A percentile compares a stretch with the other conserved stretches of the same genome.
Conservation (phyloP, 2,329 filamentous ascomycete genomes). For the Xylaria sp. region DNA sequence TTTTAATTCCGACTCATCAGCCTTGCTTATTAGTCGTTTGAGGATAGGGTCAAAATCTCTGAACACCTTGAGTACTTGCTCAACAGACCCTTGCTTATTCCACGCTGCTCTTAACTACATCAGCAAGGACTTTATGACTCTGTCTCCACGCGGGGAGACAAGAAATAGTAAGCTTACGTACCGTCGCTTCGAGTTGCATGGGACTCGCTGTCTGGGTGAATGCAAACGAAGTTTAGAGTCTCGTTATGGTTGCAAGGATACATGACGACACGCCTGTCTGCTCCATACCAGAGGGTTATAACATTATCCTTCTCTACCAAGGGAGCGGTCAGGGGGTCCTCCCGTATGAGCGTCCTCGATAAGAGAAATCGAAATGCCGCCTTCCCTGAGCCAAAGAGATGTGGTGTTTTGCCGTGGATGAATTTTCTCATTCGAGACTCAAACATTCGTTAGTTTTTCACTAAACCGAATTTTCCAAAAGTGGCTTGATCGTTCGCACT, state of each 20-base stretch:
- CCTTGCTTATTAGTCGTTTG: constrained; percentile 48
- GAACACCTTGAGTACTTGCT: constrained; percentile 47
- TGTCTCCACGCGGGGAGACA: too few species aligned
- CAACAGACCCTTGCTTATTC: constrained; percentile 46
- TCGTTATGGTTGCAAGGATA: constrained; percentile 54
- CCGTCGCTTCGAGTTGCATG: constrained; percentile 41
- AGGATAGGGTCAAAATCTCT: constrained; percentile 51
- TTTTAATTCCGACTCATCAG: constrained; percentile 53
- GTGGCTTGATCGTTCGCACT: not conserved
- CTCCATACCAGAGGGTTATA: constrained; percentile 48
- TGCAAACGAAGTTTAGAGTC: constrained; percentile 55
- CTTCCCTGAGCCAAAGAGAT: constrained; percentile 55
- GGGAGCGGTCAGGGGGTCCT: constrained; percentile 44
- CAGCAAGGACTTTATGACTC: not conserved
- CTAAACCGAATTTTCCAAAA: not conserved
- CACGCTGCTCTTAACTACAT: constrained; percentile 42
- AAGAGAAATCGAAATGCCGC: constrained; percentile 64
- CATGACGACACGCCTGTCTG: constrained; percentile 52
- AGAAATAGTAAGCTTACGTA: constrained; percentile 30
- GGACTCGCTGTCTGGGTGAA: constrained; percentile 55
- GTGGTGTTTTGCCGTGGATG: constrained; percentile 45
- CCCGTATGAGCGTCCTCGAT: constrained; percentile 41
- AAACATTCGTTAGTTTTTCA: not conserved
- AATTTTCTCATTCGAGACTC: constrained; percentile 47
- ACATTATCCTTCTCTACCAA: constrained; percentile 40